Evolutionary conservation across 2,329 filamentous ascomycete species (phyloP).

Genomic region (Tolypocladium cylindrosporum): DNA sequence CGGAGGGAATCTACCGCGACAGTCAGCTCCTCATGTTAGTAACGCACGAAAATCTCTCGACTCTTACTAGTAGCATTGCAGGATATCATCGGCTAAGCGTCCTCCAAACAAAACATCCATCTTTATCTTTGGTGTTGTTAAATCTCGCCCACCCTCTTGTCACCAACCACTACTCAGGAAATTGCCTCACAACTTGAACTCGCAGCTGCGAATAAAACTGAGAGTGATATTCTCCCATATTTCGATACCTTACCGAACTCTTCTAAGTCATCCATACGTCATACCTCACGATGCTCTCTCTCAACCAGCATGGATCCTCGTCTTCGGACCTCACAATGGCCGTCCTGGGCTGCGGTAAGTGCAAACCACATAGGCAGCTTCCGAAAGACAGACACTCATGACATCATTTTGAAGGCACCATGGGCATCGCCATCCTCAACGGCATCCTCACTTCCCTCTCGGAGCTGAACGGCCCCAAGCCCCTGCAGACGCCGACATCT

Average conservation of each 20-base stretch:
- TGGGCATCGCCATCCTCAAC: slow-evolving; percentile 76
- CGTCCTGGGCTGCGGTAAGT: slow-evolving; percentile 71
- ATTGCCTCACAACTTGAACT: neutral
- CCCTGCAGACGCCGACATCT: slow-evolving; percentile 31
- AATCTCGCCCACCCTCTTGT: neutral
- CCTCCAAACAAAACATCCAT: neutral
- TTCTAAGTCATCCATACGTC: neutral
- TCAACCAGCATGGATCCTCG: slow-evolving; percentile 24
- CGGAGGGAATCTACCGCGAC: neutral
- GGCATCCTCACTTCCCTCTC: slow-evolving; percentile 66
- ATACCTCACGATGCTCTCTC: slow-evolving; percentile 17
- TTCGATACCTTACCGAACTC: neutral
- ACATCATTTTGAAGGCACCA: slow-evolving; percentile 47
- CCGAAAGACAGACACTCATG: neutral
- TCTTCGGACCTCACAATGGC: slow-evolving; percentile 56
- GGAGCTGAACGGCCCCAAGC: slow-evolving; percentile 36
- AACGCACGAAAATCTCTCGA: slow-evolving; percentile 1
- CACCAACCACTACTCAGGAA: neutral
- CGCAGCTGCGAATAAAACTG: neutral
- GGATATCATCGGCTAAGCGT: neutral
- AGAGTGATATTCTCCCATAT: too few relatives aligned
- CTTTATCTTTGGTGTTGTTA: neutral
- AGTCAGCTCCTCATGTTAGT: neutral
- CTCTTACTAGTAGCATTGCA: neutral
- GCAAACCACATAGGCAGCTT: slow-evolving; percentile 2